Evolutionary conservation across 1,139 yeast species (phyloP).

Genomic region (Yamadazyma taylorii): DNA sequence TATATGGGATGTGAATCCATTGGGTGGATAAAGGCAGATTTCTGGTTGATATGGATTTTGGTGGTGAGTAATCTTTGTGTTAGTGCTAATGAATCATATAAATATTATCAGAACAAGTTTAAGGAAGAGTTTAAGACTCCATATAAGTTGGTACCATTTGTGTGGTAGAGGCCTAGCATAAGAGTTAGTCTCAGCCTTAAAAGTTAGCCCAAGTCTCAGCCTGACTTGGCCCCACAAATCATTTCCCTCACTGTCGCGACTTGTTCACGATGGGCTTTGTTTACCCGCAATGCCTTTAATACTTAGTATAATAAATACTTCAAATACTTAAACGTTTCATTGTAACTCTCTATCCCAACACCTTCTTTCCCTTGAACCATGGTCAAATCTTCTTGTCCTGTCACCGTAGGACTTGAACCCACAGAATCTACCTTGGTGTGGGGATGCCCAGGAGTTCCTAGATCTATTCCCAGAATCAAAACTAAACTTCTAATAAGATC

Average conservation of each 20-base stretch:
- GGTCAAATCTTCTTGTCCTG: conserved; percentile 27
- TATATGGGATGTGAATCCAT: conserved; percentile 15
- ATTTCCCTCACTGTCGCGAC: not conserved
- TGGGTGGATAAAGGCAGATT: conserved; percentile 18
- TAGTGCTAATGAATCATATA: conserved; percentile 60
- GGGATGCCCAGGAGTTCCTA: conserved; percentile 67
- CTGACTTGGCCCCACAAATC: no score
- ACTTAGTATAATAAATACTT: no score
- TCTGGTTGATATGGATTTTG: conserved; percentile 45
- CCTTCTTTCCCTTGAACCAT: conserved; percentile 3
- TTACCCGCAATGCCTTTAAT: no score
- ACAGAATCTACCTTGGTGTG: conserved; percentile 48
- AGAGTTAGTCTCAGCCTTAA: not conserved
- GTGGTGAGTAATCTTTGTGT: conserved; percentile 59
- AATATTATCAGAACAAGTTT: conserved; percentile 45
- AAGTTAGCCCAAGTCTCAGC: no score
- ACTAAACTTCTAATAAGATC: conserved; percentile 44
- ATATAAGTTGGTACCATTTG: conserved; percentile 14
- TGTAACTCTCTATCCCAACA: no score
- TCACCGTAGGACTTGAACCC: conserved; percentile 41
- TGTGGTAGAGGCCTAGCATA: conserved; percentile 9
- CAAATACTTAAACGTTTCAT: no score
- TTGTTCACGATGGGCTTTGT: not conserved
- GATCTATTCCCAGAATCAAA: conserved; percentile 53
- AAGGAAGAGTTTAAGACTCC: conserved; percentile 20